A percentile compares a stretch with the other conserved stretches of the same genome.
Conservation (phyloP, 2,329 filamentous ascomycete species). For the Alternaria consortialis region DNA sequence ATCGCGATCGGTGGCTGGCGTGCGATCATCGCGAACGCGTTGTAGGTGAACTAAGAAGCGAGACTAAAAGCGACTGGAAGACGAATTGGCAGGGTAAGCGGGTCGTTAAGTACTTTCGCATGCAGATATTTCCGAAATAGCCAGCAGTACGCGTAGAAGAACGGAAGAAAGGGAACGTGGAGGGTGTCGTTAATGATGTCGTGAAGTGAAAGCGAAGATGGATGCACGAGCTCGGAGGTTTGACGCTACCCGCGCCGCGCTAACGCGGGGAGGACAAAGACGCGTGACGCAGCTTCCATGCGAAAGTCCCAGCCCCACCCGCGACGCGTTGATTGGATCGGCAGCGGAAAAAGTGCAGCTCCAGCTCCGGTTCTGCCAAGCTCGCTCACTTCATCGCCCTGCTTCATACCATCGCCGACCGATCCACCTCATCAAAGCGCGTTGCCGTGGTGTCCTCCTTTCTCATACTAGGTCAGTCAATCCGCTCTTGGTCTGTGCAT, state of each 20-base stretch:
- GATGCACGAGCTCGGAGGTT: constrained; percentile 35
- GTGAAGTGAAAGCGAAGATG: constrained; percentile 21
- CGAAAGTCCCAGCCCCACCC: constrained; percentile 9
- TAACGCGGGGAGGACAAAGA: constrained; percentile 25
- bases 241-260: constrained; percentile 25
- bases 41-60: constrained; percentile 29
- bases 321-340: constrained; percentile 38
- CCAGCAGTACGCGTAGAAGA: constrained; percentile 26
- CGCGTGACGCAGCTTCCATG: constrained; percentile 31
- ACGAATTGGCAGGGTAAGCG: constrained; percentile 18
- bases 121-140: constrained; percentile 13
- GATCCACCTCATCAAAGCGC: constrained; percentile 37
- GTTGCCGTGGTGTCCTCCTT: constrained; percentile 41
- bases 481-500: constrained; percentile 32
- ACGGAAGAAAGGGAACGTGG: constrained; percentile 23
- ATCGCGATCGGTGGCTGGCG: constrained; percentile 49
- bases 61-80: constrained; percentile 13
- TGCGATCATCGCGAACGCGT: constrained; percentile 50
- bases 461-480: constrained; percentile 32
- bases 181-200: constrained; percentile 21
- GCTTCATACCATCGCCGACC: constrained; percentile 30
- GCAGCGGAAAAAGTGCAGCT: constrained; percentile 28
- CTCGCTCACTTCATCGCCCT: constrained; percentile 38
- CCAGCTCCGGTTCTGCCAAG: constrained; percentile 23
- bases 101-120: constrained; percentile 9